Conservation (phyloP, 2,329 filamentous ascomycete species). For the Botrytis elliptica region DNA sequence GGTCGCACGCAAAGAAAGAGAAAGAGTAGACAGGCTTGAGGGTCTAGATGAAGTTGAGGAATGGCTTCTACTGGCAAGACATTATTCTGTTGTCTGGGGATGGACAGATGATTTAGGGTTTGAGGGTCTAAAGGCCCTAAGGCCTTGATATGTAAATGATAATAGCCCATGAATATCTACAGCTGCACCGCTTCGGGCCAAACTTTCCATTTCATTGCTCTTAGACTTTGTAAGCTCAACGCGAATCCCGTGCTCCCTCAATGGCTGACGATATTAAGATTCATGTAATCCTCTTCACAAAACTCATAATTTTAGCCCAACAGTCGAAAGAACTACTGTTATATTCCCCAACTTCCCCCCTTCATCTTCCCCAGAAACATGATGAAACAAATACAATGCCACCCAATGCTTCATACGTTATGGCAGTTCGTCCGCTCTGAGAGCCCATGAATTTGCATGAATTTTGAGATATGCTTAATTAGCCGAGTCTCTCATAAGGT, state of each 20-base stretch:
- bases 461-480: background rate
- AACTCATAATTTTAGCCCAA: background rate
- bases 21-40: slow-evolving; percentile 75
- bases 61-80: slow-evolving; percentile 79
- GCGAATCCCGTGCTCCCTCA: background rate
- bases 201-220: background rate
- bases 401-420: background rate
- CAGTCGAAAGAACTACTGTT: background rate
- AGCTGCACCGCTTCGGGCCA: background rate
- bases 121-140: slow-evolving; percentile 6
- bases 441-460: background rate
- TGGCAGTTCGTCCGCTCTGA: background rate
- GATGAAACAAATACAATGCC: background rate
- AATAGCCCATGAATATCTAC: background rate
- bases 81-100: slow-evolving; percentile 90
- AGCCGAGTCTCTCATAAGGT: background rate
- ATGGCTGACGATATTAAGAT: background rate
- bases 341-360: background rate
- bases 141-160: background rate
- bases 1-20: slow-evolving; percentile 69
- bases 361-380: background rate
- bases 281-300: background rate
- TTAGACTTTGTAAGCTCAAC: background rate
- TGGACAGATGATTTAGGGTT: slow-evolving; percentile 49
- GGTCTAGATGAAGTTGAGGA: slow-evolving; percentile 95